phyloP scores from a whole-genome alignment of 108 stramenopile genomes.

The Discostella pseudostelligera region DNA sequence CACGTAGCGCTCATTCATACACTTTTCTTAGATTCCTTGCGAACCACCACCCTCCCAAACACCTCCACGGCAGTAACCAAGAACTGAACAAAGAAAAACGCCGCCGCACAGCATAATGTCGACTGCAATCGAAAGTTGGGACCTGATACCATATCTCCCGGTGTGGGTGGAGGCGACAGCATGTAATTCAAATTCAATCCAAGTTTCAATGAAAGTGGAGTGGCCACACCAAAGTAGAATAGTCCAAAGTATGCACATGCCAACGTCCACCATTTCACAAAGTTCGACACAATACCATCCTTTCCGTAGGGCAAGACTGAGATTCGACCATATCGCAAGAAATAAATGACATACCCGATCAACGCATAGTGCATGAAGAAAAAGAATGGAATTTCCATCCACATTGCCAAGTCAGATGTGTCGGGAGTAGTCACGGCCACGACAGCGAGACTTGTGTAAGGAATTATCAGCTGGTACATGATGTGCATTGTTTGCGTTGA shows the following conservation, averaged over 20 bases:
- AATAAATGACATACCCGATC: slow-evolving; percentile 37
- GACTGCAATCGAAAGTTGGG: slow-evolving; percentile 45
- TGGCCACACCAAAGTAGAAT: slow-evolving; percentile 45
- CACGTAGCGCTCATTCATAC: background rate
- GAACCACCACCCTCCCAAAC: slow-evolving; percentile 2
- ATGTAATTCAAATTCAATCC: slow-evolving; percentile 53
- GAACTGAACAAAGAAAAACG: slow-evolving; percentile 42
- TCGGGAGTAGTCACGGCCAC: slow-evolving; percentile 50
- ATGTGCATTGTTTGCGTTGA: slow-evolving; percentile 36
- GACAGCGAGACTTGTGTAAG: slow-evolving; percentile 42
- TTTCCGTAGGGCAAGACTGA: slow-evolving; percentile 33
- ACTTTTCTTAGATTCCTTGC: slow-evolving; percentile 2
- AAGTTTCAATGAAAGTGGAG: slow-evolving; percentile 27
- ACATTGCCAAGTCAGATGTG: slow-evolving; percentile 46
- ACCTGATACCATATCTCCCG: slow-evolving; percentile 38
- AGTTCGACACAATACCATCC: slow-evolving; percentile 24
- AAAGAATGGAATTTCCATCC: slow-evolving; percentile 48
- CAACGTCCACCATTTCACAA: slow-evolving; percentile 42
- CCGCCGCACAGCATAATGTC: slow-evolving; percentile 28
- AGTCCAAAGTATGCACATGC: slow-evolving; percentile 45
- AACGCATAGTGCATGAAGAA: slow-evolving; percentile 48
- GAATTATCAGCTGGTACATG: slow-evolving; percentile 38
- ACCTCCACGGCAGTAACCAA: slow-evolving; percentile 22
- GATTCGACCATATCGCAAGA: slow-evolving; percentile 25
- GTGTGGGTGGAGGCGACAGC: slow-evolving; percentile 47